These are phyloP conservation scores for Cryphonectria parasitica DNA, from an alignment of 2,329 filamentous ascomycete genomes.

Conservation along the genomic window DNA sequence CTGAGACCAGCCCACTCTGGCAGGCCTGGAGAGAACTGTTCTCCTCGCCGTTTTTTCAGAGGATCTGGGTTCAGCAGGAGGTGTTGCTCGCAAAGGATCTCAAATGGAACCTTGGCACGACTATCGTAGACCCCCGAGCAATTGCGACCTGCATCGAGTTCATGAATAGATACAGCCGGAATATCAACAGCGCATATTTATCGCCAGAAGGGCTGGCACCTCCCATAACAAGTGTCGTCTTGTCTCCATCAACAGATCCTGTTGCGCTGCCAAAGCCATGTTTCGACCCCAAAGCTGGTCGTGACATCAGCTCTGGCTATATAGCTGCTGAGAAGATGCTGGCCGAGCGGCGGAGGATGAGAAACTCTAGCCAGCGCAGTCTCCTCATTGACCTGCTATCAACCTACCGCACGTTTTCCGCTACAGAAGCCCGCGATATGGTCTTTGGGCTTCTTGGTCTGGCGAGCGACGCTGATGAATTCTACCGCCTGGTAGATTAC, in stretches of 20 bases:
- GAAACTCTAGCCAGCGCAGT: background rate
- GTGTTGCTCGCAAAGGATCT: background rate
- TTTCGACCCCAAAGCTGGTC: too few relatives aligned
- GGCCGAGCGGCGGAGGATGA: background rate
- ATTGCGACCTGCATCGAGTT: background rate
- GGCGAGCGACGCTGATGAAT: background rate
- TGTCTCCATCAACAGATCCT: too few relatives aligned
- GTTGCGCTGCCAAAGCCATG: too few relatives aligned
- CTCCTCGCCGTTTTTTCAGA: background rate
- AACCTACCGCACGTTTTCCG: background rate
- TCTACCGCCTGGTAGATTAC: background rate
- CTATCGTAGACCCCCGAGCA: background rate
- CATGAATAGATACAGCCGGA: background rate
- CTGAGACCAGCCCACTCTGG: background rate
- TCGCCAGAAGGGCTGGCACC: too few relatives aligned
- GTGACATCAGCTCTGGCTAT: background rate
- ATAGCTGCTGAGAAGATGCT: background rate
- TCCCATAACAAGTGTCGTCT: too few relatives aligned
- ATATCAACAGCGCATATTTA: background rate
- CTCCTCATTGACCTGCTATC: background rate
- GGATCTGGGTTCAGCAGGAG: background rate
- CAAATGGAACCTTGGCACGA: background rate
- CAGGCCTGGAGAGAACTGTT: background rate
- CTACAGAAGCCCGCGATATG: background rate
- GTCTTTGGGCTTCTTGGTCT: background rate